Base-by-base conservation (phyloP, 2,329 filamentous ascomycete genomes). In the Paecilomyces sp. region DNA sequence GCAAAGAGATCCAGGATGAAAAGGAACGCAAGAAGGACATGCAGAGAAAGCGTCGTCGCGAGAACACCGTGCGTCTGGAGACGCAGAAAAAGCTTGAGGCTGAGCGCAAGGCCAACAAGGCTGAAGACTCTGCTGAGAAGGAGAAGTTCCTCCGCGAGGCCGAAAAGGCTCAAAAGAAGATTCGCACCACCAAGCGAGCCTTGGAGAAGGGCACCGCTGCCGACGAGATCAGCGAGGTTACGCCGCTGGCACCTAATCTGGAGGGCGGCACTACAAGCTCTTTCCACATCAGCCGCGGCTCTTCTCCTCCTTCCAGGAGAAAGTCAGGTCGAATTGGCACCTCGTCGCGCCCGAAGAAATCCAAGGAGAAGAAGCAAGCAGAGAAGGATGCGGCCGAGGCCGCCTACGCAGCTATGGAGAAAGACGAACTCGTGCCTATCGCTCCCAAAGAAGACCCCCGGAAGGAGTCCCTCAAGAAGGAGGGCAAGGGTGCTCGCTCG, bases 1-100 rank as follows among this genome's bases (percentile, higher is more conserved):
- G 92, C 62, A 91, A 91, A 65, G 93, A 97, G 73, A 82, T 97
- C 7, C 89, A 89, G 62, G 92, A 93, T 62, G 94, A 99, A 76
- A 99, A 99, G 78, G 94, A 99, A 77, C 91, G 94, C 65, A 99
- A 99, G 81, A 99, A 99, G 80, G 94, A 99, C 71, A 97, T 99
- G 91, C 94, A 99, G 74, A 89, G 94, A 64, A 99, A 97, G 79
- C 86, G 94, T 61, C 88, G 94, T 52, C 89, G 94, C 18, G 93
- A 97, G 74, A 97, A 97, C 82, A 92, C 92, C 3, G 89, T 95
- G 61, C 93, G 92, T 6, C 89, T 95, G 67, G 93, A 97, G 68
- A 81, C 82, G 72, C 88, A 92, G 72, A 94, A 95, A 77, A 90
- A 94, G 64, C 85, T 89, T 3, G 85, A 88, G 65, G 90, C 91